Conservation (phyloP, 176 grass and related monocot species). For the Puya raimondii region DNA sequence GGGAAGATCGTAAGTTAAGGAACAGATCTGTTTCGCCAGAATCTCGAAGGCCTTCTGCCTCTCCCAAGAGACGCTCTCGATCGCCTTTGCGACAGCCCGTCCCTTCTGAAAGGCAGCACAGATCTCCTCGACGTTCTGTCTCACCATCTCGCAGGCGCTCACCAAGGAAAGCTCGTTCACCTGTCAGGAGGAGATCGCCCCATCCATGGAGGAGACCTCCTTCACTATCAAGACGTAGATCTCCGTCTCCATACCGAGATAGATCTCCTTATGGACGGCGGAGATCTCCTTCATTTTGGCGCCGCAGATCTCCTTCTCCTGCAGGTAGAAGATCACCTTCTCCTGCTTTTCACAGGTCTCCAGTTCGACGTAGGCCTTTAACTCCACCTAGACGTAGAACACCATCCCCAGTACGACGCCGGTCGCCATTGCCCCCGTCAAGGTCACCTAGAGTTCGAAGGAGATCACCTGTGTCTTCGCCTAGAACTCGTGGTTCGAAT, state of each 20-base stretch:
- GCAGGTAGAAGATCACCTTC: slow-evolving; percentile 43
- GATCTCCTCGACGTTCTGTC: slow-evolving; percentile 33
- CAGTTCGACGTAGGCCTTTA: slow-evolving; percentile 36
- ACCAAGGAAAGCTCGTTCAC: slow-evolving; percentile 30
- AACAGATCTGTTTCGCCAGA: slow-evolving; percentile 49
- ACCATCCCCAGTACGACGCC: slow-evolving; percentile 21
- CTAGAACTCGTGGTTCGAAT: slow-evolving; percentile 31
- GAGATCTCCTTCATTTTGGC: slow-evolving; percentile 43
- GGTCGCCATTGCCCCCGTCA: slow-evolving; percentile 16
- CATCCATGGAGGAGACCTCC: slow-evolving; percentile 37
- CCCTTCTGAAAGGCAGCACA: slow-evolving; percentile 36
- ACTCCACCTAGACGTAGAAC: slow-evolving; percentile 16
- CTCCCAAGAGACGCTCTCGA: slow-evolving; percentile 43
- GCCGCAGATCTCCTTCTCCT: slow-evolving; percentile 50
- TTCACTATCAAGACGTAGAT: slow-evolving; percentile 33
- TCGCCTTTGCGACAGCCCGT: slow-evolving; percentile 31
- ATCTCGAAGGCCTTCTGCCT: slow-evolving; percentile 35
- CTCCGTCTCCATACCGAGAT: slow-evolving; percentile 25
- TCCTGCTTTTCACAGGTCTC: slow-evolving; percentile 40
- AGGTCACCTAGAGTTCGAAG: slow-evolving; percentile 34
- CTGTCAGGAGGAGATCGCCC: slow-evolving; percentile 43
- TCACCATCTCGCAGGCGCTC: slow-evolving; percentile 48
- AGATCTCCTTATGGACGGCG: slow-evolving; percentile 36
- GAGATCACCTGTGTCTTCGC: slow-evolving; percentile 29
- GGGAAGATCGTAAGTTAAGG: slow-evolving; percentile 39